These are phyloP conservation scores for Buddleja alternifolia DNA, from an alignment of 257 asterid genomes.

Conservation along the genomic window DNA sequence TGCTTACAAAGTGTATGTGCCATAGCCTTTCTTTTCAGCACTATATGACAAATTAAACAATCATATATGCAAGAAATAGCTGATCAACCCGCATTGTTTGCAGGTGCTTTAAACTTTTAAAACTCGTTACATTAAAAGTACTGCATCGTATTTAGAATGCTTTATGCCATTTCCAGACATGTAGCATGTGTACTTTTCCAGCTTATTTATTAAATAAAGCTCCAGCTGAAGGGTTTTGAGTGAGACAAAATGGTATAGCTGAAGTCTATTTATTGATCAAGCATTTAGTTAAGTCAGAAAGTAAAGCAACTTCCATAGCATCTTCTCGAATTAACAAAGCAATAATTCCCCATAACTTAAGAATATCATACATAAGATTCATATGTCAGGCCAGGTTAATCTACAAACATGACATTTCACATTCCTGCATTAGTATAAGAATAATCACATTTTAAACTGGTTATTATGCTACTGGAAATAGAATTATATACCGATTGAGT, in stretches of 20 bases:
- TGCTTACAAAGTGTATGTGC: constrained; percentile 4
- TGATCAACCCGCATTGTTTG: too few species aligned
- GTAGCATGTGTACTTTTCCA: not conserved
- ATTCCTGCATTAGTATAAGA: constrained; percentile 11
- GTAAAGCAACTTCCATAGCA: not conserved
- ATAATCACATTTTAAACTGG: not conserved
- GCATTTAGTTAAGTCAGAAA: not conserved
- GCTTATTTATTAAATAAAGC: not conserved
- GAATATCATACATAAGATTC: not conserved
- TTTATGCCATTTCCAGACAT: not conserved
- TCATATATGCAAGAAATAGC: not conserved
- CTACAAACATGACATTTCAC: not conserved
- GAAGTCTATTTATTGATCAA: not conserved
- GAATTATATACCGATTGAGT: constrained; percentile 59
- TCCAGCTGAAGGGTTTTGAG: constrained; percentile 6
- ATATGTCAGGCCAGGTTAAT: not conserved
- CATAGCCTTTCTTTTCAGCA: not conserved
- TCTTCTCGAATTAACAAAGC: not conserved
- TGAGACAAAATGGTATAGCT: not conserved
- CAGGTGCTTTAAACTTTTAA: not conserved
- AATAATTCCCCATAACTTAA: not conserved
- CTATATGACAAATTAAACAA: not conserved
- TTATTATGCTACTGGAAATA: not conserved
- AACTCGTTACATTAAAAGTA: not conserved
- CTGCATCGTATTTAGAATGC: not conserved